Percentiles rank a stretch among this genome's conserved stretches.
These are phyloP conservation scores for Kodamaea sagamina DNA, from an alignment of 805 yeast genomes.

Conservation along the genomic window DNA sequence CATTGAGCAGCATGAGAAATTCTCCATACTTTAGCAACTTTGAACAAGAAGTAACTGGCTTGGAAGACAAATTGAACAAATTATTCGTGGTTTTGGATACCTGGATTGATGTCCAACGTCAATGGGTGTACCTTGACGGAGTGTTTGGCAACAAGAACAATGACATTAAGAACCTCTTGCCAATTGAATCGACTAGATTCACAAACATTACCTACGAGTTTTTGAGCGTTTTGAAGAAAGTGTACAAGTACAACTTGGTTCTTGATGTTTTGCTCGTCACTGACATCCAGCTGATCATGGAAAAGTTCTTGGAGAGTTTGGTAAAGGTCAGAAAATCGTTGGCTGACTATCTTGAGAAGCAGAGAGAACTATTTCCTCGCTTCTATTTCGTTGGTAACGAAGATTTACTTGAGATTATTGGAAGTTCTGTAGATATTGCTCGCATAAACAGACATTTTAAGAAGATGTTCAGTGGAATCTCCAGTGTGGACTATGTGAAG, in stretches of 20 bases:
- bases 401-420: conserved; percentile 80
- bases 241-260: conserved; percentile 50
- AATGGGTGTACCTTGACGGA: conserved; percentile 85
- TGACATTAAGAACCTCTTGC: conserved; percentile 64
- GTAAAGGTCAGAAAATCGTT: conserved; percentile 62
- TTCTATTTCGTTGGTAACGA: conserved; percentile 90
- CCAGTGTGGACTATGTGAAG: conserved; percentile 37
- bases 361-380: conserved; percentile 75
- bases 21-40: conserved; percentile 64
- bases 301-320: conserved; percentile 57
- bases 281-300: conserved; percentile 49
- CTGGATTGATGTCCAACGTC: conserved; percentile 87
- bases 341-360: conserved; percentile 76
- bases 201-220: conserved; percentile 63
- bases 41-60: conserved; percentile 53
- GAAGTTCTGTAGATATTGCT: conserved; percentile 52
- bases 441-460: conserved; percentile 59
- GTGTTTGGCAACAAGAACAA: conserved; percentile 58
- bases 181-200: conserved; percentile 70
- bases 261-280: conserved; percentile 57
- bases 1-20: conserved; percentile 67
- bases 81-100: conserved; percentile 55
- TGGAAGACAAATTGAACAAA: conserved; percentile 58
- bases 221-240: conserved; percentile 49
- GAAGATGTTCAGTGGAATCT: conserved; percentile 72